Percentiles rank a stretch among this genome's conserved stretches.
phyloP scores from a whole-genome alignment of 305 asterid genomes.

The Fraxinus nigra region DNA sequence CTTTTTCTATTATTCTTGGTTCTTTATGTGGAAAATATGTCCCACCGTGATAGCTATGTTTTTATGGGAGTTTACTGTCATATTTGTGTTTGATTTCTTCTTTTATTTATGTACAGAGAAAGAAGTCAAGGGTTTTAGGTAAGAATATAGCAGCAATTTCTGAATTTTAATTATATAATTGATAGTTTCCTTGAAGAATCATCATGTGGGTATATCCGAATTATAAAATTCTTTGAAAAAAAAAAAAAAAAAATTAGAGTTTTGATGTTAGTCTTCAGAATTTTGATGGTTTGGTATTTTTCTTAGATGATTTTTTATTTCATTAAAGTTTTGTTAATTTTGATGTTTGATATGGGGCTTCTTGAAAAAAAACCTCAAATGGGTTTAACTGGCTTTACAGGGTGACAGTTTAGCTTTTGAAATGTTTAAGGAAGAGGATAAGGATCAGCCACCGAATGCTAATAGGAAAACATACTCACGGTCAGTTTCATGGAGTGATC shows the following conservation, averaged over 20 bases:
- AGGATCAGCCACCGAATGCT: slow-evolving; percentile 50
- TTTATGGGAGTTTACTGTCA: neutral
- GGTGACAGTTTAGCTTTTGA: slow-evolving; percentile 31
- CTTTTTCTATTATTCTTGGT: slow-evolving; percentile 11
- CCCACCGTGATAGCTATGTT: slow-evolving; percentile 28
- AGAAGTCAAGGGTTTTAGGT: slow-evolving; percentile 52
- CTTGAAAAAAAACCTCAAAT: slow-evolving; percentile 18
- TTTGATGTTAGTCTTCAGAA: neutral
- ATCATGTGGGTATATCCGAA: neutral
- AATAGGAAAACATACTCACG: slow-evolving; percentile 64
- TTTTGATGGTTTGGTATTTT: neutral
- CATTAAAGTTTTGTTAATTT: neutral
- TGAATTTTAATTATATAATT: slow-evolving; percentile 23
- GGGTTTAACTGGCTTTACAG: slow-evolving; percentile 39
- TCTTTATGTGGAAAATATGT: slow-evolving; percentile 22
- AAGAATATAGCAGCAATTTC: slow-evolving; percentile 26
- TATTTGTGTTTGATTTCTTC: slow-evolving; percentile 40
- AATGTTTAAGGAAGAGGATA: slow-evolving; percentile 71
- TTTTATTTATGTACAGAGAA: slow-evolving; percentile 19
- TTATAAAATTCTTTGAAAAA: neutral
- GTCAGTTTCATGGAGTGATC: slow-evolving; percentile 78
- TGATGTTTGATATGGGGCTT: slow-evolving; percentile 28
- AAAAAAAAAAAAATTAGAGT: neutral
- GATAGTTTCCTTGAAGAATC: slow-evolving; percentile 17
- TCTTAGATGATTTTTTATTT: neutral